Conservation (phyloP, 805 yeast genomes). For the Teunomyces pallodes region DNA sequence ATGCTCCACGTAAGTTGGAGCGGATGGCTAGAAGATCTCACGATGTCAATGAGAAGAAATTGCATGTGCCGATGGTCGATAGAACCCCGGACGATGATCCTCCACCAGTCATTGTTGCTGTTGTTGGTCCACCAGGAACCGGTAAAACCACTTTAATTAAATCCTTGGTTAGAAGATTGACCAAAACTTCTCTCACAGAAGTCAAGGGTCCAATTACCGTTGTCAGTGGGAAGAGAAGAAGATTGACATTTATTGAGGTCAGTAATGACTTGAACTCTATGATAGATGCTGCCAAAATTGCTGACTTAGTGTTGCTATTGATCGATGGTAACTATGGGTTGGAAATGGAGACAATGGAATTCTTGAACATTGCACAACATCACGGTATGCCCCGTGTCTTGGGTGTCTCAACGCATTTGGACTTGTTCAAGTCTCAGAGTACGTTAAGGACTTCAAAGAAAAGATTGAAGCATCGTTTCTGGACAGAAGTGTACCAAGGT, state of each 20-base stretch:
- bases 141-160: slow-evolving; percentile 93
- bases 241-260: slow-evolving; percentile 91
- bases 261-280: slow-evolving; percentile 89
- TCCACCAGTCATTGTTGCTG: slow-evolving; percentile 94
- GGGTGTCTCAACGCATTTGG: slow-evolving; percentile 94
- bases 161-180: slow-evolving; percentile 80
- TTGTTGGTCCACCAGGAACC: slow-evolving; percentile 98
- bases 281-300: slow-evolving; percentile 94
- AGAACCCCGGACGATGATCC: slow-evolving; percentile 97
- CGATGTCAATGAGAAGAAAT: slow-evolving; percentile 76
- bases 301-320: slow-evolving; percentile 84
- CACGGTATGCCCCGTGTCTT: slow-evolving; percentile 98
- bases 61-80: slow-evolving; percentile 97
- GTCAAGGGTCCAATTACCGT: slow-evolving; percentile 96
- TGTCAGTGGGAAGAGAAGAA: slow-evolving; percentile 90
- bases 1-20: slow-evolving; percentile 78
- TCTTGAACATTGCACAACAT: slow-evolving; percentile 90
- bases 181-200: slow-evolving; percentile 83
- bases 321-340: slow-evolving; percentile 97
- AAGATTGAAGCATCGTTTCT: slow-evolving; percentile 86
- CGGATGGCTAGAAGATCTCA: slow-evolving; percentile 79
- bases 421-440: slow-evolving; percentile 83
- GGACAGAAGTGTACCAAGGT: slow-evolving; percentile 99
- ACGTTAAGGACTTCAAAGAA: slow-evolving; percentile 91
- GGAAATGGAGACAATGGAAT: slow-evolving; percentile 99